Conservation (phyloP, 371 early-diverging fungal species). For the Lichtheimia ornata region DNA sequence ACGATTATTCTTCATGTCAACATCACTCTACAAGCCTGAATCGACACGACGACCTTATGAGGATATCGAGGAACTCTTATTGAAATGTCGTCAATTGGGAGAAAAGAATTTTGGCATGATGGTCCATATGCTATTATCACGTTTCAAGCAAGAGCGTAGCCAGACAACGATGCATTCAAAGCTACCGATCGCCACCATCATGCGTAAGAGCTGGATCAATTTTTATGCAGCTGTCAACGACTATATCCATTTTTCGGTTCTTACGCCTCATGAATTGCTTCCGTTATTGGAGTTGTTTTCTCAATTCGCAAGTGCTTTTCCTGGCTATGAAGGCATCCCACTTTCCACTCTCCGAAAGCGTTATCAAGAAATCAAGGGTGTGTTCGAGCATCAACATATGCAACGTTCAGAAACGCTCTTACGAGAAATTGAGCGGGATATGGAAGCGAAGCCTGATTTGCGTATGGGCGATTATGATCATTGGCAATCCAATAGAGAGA, state of each 20-base stretch:
- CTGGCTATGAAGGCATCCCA: constrained; percentile 12
- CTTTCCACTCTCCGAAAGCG: neutral
- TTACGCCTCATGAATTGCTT: constrained; percentile 16
- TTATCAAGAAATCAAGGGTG: constrained; percentile 1
- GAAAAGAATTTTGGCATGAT: constrained; percentile 22
- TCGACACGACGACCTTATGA: constrained; percentile 12
- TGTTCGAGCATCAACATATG: neutral
- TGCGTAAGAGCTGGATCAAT: neutral
- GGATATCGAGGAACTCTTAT: constrained; percentile 11
- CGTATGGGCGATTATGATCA: too few relatives aligned
- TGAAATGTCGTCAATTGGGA: constrained; percentile 11
- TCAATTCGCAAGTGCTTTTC: neutral
- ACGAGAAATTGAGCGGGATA: neutral
- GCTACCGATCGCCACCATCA: neutral
- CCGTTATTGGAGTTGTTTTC: constrained; percentile 12
- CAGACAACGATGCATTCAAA: too few relatives aligned
- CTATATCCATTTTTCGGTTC: constrained; percentile 11
- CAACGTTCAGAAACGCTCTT: neutral
- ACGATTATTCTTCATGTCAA: constrained; percentile 5
- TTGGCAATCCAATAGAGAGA: neutral
- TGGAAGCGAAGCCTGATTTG: neutral
- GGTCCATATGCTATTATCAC: constrained; percentile 11
- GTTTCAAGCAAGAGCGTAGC: constrained; percentile 13
- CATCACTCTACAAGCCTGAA: neutral
- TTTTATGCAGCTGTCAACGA: constrained; percentile 3